phyloP scores from a whole-genome alignment of 148 eudicot species.

The Amaranthus hypochondriacus region DNA sequence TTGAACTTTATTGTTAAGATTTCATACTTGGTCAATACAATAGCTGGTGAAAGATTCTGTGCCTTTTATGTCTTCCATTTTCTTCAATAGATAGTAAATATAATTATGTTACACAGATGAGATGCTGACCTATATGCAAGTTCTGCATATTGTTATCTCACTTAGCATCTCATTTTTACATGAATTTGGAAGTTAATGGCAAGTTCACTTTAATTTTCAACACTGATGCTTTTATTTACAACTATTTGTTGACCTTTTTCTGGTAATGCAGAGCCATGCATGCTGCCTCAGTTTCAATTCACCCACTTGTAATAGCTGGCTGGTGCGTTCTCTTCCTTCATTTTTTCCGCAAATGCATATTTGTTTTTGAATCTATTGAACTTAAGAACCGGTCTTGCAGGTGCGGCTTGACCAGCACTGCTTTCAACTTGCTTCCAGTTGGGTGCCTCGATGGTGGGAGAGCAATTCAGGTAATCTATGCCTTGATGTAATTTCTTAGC shows the following conservation, averaged over 20 bases:
- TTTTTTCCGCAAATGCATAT: constrained; percentile 1
- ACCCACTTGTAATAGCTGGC: constrained; percentile 98
- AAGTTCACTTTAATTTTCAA: not conserved
- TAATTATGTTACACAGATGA: not conserved
- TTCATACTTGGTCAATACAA: not conserved
- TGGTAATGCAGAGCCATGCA: constrained; percentile 71
- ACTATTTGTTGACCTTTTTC: not conserved
- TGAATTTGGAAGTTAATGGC: not conserved
- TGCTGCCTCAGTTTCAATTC: constrained; percentile 73
- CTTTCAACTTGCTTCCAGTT: constrained; percentile 95
- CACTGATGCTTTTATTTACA: not conserved
- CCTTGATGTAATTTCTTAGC: not conserved
- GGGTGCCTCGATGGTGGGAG: constrained; percentile 99
- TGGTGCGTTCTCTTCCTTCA: constrained; percentile 47
- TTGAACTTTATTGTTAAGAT: not conserved
- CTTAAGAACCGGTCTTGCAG: constrained; percentile 37
- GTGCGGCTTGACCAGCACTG: constrained; percentile 98
- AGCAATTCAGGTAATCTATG: constrained; percentile 72
- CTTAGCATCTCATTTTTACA: not conserved
- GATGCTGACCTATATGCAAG: not conserved
- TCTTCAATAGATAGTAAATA: not conserved
- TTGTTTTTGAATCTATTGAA: not conserved
- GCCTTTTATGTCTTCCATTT: not conserved
- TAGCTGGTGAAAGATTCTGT: not conserved
- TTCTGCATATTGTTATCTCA: not conserved